Base-by-base conservation (phyloP, 2,329 filamentous ascomycete species). In the Penicillium sp. region DNA sequence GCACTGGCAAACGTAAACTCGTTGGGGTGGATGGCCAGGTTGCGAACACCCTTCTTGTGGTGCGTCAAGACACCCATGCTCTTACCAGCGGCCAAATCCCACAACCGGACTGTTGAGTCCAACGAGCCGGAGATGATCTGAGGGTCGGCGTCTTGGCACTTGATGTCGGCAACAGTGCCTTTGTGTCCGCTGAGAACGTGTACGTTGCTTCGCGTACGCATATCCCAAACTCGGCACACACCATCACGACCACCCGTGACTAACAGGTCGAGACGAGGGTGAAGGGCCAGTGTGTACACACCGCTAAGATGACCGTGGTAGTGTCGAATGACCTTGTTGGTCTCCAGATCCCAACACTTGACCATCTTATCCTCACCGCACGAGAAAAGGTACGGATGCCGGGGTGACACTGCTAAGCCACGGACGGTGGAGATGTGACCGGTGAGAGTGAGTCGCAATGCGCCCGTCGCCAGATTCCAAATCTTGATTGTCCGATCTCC, bases 361-460 rank as follows among this genome's bases (percentile, higher is more conserved):
- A 99, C 94, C 92, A 97, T 97, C 80, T 99, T 99, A 74, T 99
- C 94, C 76, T 99, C 94, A 56, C 91, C 95, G 69, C 94, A 99
- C 11, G 92, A 96, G 76, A 99, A 99, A 10, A 99, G 83, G 71
- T 99, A 99, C 0, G 94, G 95, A 76, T 99, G 94, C 45, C 94
- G 82, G 16, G 92, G 90, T 20, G 91, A 96, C 8, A 99, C 90
- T 0, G 93, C 94, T 46, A 99, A 82, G 2, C 94, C 94, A 51
- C 92, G 87, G 1, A 97, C 92, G 5, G 91, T 95, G 47, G 90
- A 95, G 68, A 96, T 97, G 75, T 97, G 93, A 35, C 93, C 93
- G 2, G 93, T 97, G 58, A 97, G 78, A 0, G 93, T 97, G 61
- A 97, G 78, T 55, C 87, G 84, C 61, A 97, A 79, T n/a, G 83